Conservation (phyloP, 768 basidiomycete species). For the Suillus weaverae region DNA sequence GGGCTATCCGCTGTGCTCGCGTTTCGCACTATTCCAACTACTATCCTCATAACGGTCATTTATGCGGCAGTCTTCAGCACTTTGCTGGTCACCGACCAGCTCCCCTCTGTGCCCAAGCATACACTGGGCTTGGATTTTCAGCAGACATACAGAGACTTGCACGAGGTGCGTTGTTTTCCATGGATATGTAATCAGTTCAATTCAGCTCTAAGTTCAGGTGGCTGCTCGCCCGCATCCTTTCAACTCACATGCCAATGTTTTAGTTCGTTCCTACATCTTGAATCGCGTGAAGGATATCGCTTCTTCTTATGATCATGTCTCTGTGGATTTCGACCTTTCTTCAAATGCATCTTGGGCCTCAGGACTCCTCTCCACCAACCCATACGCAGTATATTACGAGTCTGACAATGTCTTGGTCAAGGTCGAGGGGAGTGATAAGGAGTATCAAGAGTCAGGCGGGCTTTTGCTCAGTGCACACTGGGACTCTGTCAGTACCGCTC, state of each 20-base stretch:
- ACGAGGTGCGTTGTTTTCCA: slow-evolving; percentile 39
- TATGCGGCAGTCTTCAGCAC: slow-evolving; percentile 49
- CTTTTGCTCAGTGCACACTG: slow-evolving; percentile 81
- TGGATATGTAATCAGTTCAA: background rate
- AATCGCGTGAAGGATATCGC: slow-evolving; percentile 51
- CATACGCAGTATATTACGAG: slow-evolving; percentile 54
- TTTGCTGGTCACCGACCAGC: slow-evolving; percentile 49
- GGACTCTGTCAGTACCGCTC: slow-evolving; percentile 75
- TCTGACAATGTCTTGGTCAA: slow-evolving; percentile 69
- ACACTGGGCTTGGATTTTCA: slow-evolving; percentile 48
- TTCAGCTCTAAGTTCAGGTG: slow-evolving; percentile 41
- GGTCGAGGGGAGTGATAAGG: slow-evolving; percentile 50
- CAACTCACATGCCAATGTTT: slow-evolving; percentile 75
- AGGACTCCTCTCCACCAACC: slow-evolving; percentile 13
- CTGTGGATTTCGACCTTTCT: slow-evolving; percentile 49
- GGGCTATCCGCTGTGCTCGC: slow-evolving; percentile 27
- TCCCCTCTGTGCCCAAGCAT: slow-evolving; percentile 45
- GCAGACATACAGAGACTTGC: slow-evolving; percentile 59
- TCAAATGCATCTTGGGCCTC: slow-evolving; percentile 52
- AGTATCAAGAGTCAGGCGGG: slow-evolving; percentile 35
- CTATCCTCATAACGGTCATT: slow-evolving; percentile 45
- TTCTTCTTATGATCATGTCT: slow-evolving; percentile 43
- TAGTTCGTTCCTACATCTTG: slow-evolving; percentile 61
- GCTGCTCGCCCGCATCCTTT: slow-evolving; percentile 73
- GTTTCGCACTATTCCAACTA: slow-evolving; percentile 45